Conservation (phyloP, 2,329 filamentous ascomycete species). For the Ascochyta lentis region DNA sequence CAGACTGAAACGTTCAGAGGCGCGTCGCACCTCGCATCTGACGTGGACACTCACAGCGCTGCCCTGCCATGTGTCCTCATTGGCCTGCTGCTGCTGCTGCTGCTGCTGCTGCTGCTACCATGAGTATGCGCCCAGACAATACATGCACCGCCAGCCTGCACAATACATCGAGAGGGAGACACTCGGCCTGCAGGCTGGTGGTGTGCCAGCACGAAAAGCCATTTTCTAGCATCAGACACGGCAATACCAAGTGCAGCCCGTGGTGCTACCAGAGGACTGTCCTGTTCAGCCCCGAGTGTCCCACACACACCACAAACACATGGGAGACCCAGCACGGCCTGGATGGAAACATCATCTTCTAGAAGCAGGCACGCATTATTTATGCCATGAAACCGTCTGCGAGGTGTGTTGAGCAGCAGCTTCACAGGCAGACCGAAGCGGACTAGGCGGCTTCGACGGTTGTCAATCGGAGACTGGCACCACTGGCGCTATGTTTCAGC, state of each 20-base stretch:
- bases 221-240: background rate
- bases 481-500: slow-evolving; percentile 37
- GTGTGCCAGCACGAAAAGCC: slow-evolving; percentile 9
- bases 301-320: background rate
- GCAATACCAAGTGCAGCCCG: background rate
- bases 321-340: background rate
- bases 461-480: slow-evolving; percentile 27
- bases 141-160: background rate
- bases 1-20: slow-evolving; percentile 40
- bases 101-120: too few species aligned
- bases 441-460: slow-evolving; percentile 23
- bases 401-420: slow-evolving; percentile 5
- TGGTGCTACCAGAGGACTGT: background rate
- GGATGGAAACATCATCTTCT: slow-evolving; percentile 23
- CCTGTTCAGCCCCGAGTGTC: background rate
- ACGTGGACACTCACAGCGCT: slow-evolving; percentile 33
- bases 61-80: slow-evolving; percentile 15
- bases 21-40: slow-evolving; percentile 38
- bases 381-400: slow-evolving; percentile 16
- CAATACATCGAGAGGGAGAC: background rate
- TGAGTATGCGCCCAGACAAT: too few species aligned
- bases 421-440: slow-evolving; percentile 8
- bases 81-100: slow-evolving; percentile 8
- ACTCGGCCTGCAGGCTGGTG: background rate
- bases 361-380: slow-evolving; percentile 13